Base-by-base conservation (phyloP, 768 basidiomycete genomes). In the Neoboletus magnificus region DNA sequence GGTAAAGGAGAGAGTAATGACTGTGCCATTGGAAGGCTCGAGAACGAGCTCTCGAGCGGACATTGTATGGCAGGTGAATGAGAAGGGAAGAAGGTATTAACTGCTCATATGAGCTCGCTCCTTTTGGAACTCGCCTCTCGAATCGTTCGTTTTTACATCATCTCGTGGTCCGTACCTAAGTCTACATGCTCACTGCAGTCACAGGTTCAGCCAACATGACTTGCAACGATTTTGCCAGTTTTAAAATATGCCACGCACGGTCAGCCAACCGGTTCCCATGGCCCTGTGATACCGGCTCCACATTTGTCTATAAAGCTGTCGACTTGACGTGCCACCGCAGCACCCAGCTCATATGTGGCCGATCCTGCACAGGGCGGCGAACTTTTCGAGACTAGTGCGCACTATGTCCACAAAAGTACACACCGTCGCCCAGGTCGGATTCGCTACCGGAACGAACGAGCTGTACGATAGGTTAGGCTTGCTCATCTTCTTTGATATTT, bases 391-490 rank as follows among this genome's bases (percentile, higher is more conserved):
- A 25, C 18, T 37, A 12, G 12, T 12, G 11, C 43, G 41, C 25
- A 42, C 35, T 46, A 76, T 77, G 76, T 42, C 71, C 32, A 43
- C 63, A 35, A 63, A 62, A 0, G 80, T 94, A 0, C 90, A 94
- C 57, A 55, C 69, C 4, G 58, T 91, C 32, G 93, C 93, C n/a
- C 73, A 82, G 61, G 65, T 66, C 30, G 93, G 93, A 3, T 96
- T 93, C 63, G 87, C 82, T 1, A 65, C 73, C 18, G 93, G 91
- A 1, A 94, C 91, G 1, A 95, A 93, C 66, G 89, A 90, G 45
- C 72, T 90, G 4, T 93, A 93, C 63, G 86, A 93, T 25, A 59
- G 41, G 58, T 33, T 18, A 25, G 18, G 4, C 25, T 27, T 7
- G 12, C 18, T 25, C 3, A 2, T 23, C 4, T 23, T 8, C 7